Percentiles rank a stretch among this genome's conserved stretches.
phyloP scores from a whole-genome alignment of 257 asterid species.

The Datura wrightii region DNA sequence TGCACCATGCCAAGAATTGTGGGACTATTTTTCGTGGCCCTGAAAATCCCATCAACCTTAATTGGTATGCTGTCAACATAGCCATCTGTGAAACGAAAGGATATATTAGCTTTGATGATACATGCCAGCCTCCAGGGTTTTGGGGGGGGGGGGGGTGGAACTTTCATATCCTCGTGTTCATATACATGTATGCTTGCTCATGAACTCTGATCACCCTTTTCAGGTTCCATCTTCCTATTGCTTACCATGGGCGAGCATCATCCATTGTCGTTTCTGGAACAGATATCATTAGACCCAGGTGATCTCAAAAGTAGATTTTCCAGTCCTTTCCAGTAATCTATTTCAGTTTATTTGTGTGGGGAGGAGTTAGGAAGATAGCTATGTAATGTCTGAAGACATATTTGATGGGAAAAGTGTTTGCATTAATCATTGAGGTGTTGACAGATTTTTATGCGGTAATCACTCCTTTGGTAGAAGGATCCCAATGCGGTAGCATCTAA shows the following conservation, averaged over 20 bases:
- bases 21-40: constrained; percentile 92
- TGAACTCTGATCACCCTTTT: constrained; percentile 23
- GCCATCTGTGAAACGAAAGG: neutral
- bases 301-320: constrained; percentile 27
- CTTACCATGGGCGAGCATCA: constrained; percentile 98
- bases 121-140: neutral
- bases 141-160: no score
- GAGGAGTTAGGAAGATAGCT: neutral
- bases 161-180: neutral
- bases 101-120: neutral
- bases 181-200: neutral
- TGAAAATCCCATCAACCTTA: constrained; percentile 67
- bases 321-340: constrained; percentile 11
- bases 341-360: neutral
- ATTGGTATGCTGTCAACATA: constrained; percentile 55
- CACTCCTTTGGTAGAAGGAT: neutral
- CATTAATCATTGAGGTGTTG: neutral
- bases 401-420: neutral
- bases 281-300: constrained; percentile 92
- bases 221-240: constrained; percentile 98
- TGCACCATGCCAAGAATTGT: constrained; percentile 89
- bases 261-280: constrained; percentile 94
- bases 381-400: neutral
- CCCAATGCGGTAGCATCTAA: neutral
- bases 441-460: neutral